These are phyloP conservation scores for Pythium oligandrum DNA, from an alignment of 352 stramenopile species.

Conservation along the genomic window DNA sequence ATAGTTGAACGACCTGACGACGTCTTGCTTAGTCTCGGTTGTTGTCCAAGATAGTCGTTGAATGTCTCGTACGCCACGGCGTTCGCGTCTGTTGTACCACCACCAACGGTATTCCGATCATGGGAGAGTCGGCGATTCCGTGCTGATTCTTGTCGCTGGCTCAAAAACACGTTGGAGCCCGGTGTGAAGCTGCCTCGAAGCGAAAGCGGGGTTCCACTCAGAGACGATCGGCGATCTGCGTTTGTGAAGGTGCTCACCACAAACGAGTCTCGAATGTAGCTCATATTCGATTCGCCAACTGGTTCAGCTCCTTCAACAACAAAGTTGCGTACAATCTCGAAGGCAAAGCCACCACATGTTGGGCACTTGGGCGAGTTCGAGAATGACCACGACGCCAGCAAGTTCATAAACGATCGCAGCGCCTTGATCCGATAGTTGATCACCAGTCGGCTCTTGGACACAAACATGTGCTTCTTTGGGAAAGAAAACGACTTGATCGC, in stretches of 20 bases:
- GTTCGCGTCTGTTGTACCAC: slow-evolving; percentile 1
- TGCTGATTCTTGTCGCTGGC: slow-evolving; percentile 9
- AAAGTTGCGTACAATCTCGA: slow-evolving; percentile 79
- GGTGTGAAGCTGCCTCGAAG: slow-evolving; percentile 55
- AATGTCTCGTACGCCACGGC: slow-evolving; percentile 60
- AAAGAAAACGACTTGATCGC: slow-evolving; percentile 78
- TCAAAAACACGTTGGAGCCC: slow-evolving; percentile 26
- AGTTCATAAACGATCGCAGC: slow-evolving; percentile 78
- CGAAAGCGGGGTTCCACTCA: slow-evolving; percentile 4
- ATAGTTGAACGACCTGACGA: slow-evolving; percentile 11
- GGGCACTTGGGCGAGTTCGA: slow-evolving; percentile 81
- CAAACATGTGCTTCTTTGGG: slow-evolving; percentile 84
- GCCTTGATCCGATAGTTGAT: slow-evolving; percentile 84
- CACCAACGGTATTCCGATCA: slow-evolving; percentile 8
- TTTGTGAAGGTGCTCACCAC: slow-evolving; percentile 49
- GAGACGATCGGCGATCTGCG: slow-evolving; percentile 20
- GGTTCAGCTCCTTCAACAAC: slow-evolving; percentile 53
- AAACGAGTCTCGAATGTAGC: slow-evolving; percentile 62
- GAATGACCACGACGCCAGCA: slow-evolving; percentile 78
- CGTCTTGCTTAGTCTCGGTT: slow-evolving; percentile 28
- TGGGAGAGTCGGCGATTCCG: background rate
- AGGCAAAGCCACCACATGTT: slow-evolving; percentile 74
- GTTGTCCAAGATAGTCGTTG: slow-evolving; percentile 64
- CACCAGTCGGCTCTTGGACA: slow-evolving; percentile 62
- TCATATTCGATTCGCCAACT: slow-evolving; percentile 54